Evolutionary conservation across 108 stramenopile genomes (phyloP).

Genomic region (Pseudonitzschia multiseries): DNA sequence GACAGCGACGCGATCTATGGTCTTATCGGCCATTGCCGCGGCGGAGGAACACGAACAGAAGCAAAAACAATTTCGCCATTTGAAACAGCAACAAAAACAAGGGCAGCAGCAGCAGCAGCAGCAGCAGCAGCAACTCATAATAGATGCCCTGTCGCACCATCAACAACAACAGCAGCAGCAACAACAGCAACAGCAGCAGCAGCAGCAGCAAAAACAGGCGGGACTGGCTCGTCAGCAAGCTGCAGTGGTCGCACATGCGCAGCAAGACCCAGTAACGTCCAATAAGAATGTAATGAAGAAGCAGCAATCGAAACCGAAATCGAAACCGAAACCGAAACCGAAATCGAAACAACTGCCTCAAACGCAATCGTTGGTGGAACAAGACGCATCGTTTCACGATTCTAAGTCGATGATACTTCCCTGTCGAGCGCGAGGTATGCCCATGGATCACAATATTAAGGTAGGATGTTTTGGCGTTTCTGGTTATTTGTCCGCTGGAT

Average conservation of each 20-base stretch:
- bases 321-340: too few species aligned
- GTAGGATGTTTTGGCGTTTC: conserved; percentile 13
- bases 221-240: neutral
- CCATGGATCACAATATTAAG: conserved; percentile 75
- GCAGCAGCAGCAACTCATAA: neutral
- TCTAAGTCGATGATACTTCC: conserved; percentile 39
- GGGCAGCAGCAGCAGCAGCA: neutral
- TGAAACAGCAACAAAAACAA: neutral
- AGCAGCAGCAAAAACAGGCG: neutral
- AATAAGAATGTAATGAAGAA: too few species aligned
- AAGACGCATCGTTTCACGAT: neutral
- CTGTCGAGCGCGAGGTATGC: conserved; percentile 80
- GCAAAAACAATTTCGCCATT: neutral
- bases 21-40: conserved; percentile 4
- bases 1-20: neutral
- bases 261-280: too few species aligned
- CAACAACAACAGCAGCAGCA: conserved; percentile 1
- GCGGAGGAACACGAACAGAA: neutral
- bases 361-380: neutral
- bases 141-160: neutral
- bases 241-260: neutral
- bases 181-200: neutral
- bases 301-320: neutral
- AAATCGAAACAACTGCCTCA: neutral
- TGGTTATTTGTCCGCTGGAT: neutral